These are phyloP conservation scores for Salmacisia buchloeana DNA, from an alignment of 1,284 basidiomycete species.

Conservation along the genomic window DNA sequence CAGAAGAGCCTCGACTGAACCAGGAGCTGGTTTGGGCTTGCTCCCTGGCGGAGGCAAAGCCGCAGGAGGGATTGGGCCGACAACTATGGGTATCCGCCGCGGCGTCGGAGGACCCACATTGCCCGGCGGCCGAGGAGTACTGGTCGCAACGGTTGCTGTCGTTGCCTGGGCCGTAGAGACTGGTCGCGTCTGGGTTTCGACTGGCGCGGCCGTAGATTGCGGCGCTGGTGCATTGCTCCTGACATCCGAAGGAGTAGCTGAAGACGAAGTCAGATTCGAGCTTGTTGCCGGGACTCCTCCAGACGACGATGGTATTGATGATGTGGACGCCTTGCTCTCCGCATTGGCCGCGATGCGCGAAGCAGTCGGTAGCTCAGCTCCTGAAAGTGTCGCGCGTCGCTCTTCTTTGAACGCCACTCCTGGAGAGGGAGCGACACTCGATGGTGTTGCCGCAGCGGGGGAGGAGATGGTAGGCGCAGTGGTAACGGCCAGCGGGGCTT, in stretches of 20 bases:
- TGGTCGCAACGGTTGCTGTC: neutral
- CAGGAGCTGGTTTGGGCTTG: constrained; percentile 42
- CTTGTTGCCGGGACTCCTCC: neutral
- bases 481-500: too few species aligned
- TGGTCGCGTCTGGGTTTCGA: too few species aligned
- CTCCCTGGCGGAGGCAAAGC: constrained; percentile 12
- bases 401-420: too few species aligned
- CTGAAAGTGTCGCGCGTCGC: too few species aligned
- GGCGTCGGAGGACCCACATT: neutral
- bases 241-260: too few species aligned
- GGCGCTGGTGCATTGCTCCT: neutral
- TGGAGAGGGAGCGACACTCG: neutral
- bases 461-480: neutral
- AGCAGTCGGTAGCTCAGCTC: too few species aligned
- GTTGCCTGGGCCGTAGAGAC: neutral
- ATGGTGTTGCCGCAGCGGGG: neutral
- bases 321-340: neutral
- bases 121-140: neutral
- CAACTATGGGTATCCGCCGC: neutral
- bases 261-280: neutral
- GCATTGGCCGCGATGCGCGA: neutral
- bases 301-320: neutral
- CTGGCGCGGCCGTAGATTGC: neutral
- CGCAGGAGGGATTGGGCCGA: neutral
- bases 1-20: constrained; percentile 48